Base-by-base conservation (phyloP, 805 yeast species). In the Starmera caribaea region DNA sequence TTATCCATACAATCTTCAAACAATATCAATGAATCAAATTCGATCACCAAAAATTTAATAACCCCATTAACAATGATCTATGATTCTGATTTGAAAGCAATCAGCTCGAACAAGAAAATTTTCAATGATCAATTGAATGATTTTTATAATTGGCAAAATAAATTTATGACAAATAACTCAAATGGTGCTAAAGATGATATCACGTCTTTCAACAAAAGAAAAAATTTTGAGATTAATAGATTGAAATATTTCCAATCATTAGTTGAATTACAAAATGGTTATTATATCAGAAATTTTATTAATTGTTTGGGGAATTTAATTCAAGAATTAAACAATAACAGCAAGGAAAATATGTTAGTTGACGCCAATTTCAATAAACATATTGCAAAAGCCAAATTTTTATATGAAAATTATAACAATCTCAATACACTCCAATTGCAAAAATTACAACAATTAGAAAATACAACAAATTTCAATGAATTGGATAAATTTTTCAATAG, bases 221-320 rank as follows among this genome's bases (percentile, higher is more conserved):
- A 66, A 38, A 45, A 45, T 1, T 71, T 66, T 47, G 75, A 71
- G 42, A 47, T 68, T 2, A 57, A 64, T 11, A 66, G 73, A 41
- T 62, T 68, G 39, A 73, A 70, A 38, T 73, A 73, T 50, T 57
- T 66, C 48, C 67, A 65, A 44, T 63, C 60, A 32, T 49, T 73
- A 37, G 63, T 48, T 37, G 52, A 45, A 21, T 49, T 48, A 33
- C 45, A 43, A 32, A 48, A 51, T 32, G 61, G 61, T 3, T 32
- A 41, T n/a, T 31, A 44, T 3, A 40, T 52, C 12, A 42, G 58
- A 30, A 41, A 40, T 28, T 17, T 50, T 29, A 35, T 48, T 3
- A 30, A 39, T 35, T 41, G 39, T 27, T 31, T 47, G 11, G 43
- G 45, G 3, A n/a, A 32, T 4, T 45, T 42, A 15, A 29, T 48